These are phyloP conservation scores for Cordia subcordata DNA, from an alignment of 257 asterid genomes.

Conservation along the genomic window DNA sequence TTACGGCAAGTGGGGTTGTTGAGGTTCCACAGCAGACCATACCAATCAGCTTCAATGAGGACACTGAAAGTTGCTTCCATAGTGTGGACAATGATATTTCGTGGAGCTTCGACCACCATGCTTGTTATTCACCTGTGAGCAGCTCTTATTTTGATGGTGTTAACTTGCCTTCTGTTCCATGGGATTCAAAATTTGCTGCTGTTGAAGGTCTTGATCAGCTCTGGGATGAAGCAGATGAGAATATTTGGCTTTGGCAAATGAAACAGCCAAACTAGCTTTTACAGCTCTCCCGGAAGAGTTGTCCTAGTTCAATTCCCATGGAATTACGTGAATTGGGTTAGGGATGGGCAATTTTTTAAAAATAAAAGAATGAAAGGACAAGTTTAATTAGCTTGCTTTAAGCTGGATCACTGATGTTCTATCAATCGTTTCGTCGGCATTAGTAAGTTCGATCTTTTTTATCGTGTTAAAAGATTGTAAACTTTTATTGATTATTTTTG, in stretches of 20 bases:
- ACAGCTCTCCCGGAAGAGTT: too few relatives aligned
- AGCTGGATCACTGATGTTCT: too few relatives aligned
- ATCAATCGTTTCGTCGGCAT: too few relatives aligned
- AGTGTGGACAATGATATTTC: constrained; percentile 3
- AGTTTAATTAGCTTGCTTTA: too few relatives aligned
- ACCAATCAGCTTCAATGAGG: constrained; percentile 10
- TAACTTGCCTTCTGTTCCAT: constrained; percentile 4
- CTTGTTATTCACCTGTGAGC: constrained; percentile 30
- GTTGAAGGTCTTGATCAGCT: constrained; percentile 12
- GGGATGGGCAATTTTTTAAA: too few relatives aligned
- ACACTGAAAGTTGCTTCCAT: not conserved
- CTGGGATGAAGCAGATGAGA: constrained; percentile 31
- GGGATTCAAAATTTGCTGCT: constrained; percentile 16
- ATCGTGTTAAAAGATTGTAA: too few relatives aligned
- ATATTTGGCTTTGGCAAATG: constrained; percentile 24
- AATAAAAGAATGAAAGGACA: too few relatives aligned
- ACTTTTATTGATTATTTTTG: too few relatives aligned
- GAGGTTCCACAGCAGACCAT: constrained; percentile 10
- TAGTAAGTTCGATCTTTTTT: too few relatives aligned
- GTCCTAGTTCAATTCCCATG: too few relatives aligned
- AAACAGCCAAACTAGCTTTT: constrained; percentile 3
- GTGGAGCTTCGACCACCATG: constrained; percentile 10
- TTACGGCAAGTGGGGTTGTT: constrained; percentile 11
- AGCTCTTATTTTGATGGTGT: constrained; percentile 25
- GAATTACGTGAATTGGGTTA: too few relatives aligned